Conservation (phyloP, 169 alveolate genomes). For the Plasmodium chabaudi region DNA sequence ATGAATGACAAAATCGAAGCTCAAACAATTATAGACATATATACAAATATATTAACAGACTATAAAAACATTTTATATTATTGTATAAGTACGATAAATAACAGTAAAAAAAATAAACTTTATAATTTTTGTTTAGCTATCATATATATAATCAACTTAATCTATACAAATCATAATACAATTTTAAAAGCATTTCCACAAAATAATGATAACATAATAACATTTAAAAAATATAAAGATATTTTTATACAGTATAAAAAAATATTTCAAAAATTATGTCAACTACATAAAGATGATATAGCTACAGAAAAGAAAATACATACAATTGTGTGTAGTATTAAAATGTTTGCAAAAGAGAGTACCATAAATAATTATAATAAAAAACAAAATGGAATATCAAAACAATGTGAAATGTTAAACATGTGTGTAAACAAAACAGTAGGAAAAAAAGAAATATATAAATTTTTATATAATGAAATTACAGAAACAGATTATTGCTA, state of each 20-base stretch:
- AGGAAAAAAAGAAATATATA: neutral
- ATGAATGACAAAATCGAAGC: conserved; percentile 25
- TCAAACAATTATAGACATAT: conserved; percentile 11
- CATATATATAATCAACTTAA: conserved; percentile 20
- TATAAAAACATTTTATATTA: conserved; percentile 18
- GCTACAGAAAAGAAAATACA: neutral
- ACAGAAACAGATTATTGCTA: conserved; percentile 6
- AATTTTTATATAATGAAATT: neutral
- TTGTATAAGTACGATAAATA: conserved; percentile 13
- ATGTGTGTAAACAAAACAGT: neutral
- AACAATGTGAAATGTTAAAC: neutral
- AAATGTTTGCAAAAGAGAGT: neutral
- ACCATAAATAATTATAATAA: neutral
- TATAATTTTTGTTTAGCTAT: conserved; percentile 20
- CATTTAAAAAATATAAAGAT: conserved; percentile 20
- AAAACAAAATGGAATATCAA: neutral
- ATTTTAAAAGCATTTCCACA: conserved; percentile 7
- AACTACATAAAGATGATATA: neutral
- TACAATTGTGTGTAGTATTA: neutral
- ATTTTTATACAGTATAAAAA: conserved; percentile 13
- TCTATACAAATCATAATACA: conserved; percentile 31
- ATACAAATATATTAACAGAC: conserved; percentile 23
- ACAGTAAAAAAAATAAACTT: neutral
- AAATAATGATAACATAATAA: neutral
- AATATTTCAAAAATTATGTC: neutral